Evolutionary conservation across 2,329 filamentous ascomycete species (phyloP).

Genomic region (Corinectria fuckeliana): DNA sequence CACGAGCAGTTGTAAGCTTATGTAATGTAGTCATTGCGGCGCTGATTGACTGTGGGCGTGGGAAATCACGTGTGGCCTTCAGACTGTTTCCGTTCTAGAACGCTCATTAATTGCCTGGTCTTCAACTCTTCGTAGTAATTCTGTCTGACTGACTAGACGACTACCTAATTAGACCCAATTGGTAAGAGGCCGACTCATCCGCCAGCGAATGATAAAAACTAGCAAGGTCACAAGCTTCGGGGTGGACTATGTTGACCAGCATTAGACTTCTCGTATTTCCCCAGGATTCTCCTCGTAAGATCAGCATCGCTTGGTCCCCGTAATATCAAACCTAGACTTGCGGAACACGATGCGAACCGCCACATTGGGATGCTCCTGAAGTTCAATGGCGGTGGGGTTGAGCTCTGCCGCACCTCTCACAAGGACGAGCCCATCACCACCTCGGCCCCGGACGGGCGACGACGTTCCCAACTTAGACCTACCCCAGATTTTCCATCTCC

Average conservation of each 20-base stretch:
- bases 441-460: slow-evolving; percentile 20
- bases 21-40: too few species aligned
- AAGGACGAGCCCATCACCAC: slow-evolving; percentile 32
- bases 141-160: background rate
- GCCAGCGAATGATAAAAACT: background rate
- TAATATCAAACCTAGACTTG: background rate
- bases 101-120: background rate
- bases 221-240: background rate
- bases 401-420: slow-evolving; percentile 37
- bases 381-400: background rate
- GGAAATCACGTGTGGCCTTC: too few species aligned
- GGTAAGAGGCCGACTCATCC: too few species aligned
- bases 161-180: too few species aligned
- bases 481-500: slow-evolving; percentile 21
- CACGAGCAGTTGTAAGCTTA: too few species aligned
- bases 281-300: slow-evolving; percentile 13
- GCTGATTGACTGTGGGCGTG: too few species aligned
- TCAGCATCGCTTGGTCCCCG: background rate
- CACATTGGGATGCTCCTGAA: background rate
- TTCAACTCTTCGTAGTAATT: background rate
- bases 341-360: too few species aligned
- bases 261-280: slow-evolving; percentile 16
- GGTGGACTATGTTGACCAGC: background rate
- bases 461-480: slow-evolving; percentile 16
- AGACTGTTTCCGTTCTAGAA: background rate